A percentile compares a stretch with the other conserved stretches of the same genome.
phyloP scores from a whole-genome alignment of 768 basidiomycete genomes.

The Hemileccinum impolitum region DNA sequence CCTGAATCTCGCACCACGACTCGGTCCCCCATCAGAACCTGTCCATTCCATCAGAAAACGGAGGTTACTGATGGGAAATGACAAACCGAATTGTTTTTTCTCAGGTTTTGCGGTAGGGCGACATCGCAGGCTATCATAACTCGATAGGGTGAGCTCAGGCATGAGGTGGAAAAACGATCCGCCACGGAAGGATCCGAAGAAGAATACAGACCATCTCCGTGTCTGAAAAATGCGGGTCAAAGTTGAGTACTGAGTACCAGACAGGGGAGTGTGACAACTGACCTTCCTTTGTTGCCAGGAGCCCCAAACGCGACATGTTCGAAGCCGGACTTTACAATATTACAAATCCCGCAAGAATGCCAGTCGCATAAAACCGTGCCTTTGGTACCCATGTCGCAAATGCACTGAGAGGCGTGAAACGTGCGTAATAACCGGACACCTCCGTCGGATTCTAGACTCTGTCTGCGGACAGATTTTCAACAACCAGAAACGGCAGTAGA shows the following conservation, averaged over 20 bases:
- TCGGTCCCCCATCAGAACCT: slow-evolving; percentile 48
- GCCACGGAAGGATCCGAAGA: slow-evolving; percentile 57
- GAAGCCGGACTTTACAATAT: slow-evolving; percentile 55
- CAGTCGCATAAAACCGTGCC: slow-evolving; percentile 50
- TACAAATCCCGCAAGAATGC: slow-evolving; percentile 64
- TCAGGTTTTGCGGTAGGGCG: slow-evolving; percentile 33
- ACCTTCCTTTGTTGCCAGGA: slow-evolving; percentile 54
- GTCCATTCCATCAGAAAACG: slow-evolving; percentile 26
- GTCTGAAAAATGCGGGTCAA: slow-evolving; percentile 33
- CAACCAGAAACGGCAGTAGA: background rate
- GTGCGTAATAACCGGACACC: slow-evolving; percentile 48
- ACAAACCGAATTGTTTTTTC: slow-evolving; percentile 27
- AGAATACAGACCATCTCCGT: slow-evolving; percentile 62
- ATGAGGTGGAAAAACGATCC: slow-evolving; percentile 61
- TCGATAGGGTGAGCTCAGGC: slow-evolving; percentile 62
- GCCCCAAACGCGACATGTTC: slow-evolving; percentile 54
- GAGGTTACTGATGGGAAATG: slow-evolving; percentile 15
- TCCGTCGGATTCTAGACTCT: slow-evolving; percentile 35
- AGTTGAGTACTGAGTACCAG: slow-evolving; percentile 1
- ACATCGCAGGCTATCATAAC: slow-evolving; percentile 62
- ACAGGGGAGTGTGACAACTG: slow-evolving; percentile 14
- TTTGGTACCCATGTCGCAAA: slow-evolving; percentile 63
- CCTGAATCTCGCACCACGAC: slow-evolving; percentile 53
- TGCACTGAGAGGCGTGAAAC: slow-evolving; percentile 63
- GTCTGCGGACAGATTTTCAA: slow-evolving; percentile 11